Conservation (phyloP, 1,284 basidiomycete genomes). For the Cutaneotrichosporon sp. region DNA sequence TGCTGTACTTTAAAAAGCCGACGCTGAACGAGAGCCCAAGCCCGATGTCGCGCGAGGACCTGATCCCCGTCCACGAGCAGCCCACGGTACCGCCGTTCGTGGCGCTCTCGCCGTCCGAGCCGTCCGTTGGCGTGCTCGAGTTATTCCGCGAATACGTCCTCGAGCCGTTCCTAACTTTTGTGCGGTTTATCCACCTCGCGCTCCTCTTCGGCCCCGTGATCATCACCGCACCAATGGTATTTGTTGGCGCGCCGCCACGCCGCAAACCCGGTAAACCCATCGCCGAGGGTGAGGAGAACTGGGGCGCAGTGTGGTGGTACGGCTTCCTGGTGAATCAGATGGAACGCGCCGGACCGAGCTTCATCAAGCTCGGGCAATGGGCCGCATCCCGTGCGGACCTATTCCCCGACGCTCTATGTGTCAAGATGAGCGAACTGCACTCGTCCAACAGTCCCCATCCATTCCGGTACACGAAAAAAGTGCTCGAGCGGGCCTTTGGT, state of each 20-base stretch:
- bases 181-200: slow-evolving; percentile 81
- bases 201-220: slow-evolving; percentile 86
- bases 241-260: slow-evolving; percentile 64
- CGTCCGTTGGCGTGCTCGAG: slow-evolving; percentile 20
- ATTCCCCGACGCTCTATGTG: slow-evolving; percentile 89
- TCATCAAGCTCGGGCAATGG: slow-evolving; percentile 99
- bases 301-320: slow-evolving; percentile 96
- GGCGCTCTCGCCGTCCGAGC: slow-evolving; percentile 26
- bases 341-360: slow-evolving; percentile 93
- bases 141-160: slow-evolving; percentile 58
- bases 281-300: slow-evolving; percentile 63
- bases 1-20: slow-evolving; percentile 34
- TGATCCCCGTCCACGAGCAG: slow-evolving; percentile 28
- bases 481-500: slow-evolving; percentile 82
- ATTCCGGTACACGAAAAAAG: slow-evolving; percentile 73
- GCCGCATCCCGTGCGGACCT: slow-evolving; percentile 92
- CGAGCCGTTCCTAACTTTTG: slow-evolving; percentile 81
- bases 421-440: slow-evolving; percentile 80
- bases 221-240: slow-evolving; percentile 76
- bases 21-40: slow-evolving; percentile 28
- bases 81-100: slow-evolving; percentile 17
- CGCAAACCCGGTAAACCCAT: slow-evolving; percentile 46
- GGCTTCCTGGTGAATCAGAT: slow-evolving; percentile 81
- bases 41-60: slow-evolving; percentile 5
- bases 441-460: slow-evolving; percentile 84